Evolutionary conservation across 2,329 filamentous ascomycete genomes (phyloP).

Genomic region (Meredithiella fracta): DNA sequence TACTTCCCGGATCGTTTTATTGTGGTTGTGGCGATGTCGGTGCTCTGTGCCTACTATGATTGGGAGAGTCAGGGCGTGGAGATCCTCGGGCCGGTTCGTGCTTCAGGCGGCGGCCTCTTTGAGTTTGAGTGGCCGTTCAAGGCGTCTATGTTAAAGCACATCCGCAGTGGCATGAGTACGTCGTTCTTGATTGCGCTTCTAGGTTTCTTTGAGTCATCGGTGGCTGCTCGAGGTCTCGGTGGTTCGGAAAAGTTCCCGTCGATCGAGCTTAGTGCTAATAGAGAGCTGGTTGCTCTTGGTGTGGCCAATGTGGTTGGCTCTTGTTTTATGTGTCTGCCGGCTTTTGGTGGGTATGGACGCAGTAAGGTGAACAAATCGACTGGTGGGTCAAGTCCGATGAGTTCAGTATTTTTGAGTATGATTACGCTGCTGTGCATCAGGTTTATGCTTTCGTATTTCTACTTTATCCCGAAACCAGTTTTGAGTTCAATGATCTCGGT

Average conservation of each 20-base stretch:
- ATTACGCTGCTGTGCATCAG: constrained; percentile 69
- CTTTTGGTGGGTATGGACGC: constrained; percentile 88
- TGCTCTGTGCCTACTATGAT: constrained; percentile 57
- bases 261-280: constrained; percentile 74
- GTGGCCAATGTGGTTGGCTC: constrained; percentile 81
- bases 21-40: constrained; percentile 69
- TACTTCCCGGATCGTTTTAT: constrained; percentile 86
- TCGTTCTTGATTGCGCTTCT: constrained; percentile 85
- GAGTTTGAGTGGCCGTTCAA: constrained; percentile 76
- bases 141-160: constrained; percentile 58
- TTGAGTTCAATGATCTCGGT: constrained; percentile 88
- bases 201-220: constrained; percentile 96
- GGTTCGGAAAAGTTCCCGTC: constrained; percentile 53
- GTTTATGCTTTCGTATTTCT: constrained; percentile 78
- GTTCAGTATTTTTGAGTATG: constrained; percentile 68
- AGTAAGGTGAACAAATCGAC: constrained; percentile 92
- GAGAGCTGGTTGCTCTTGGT: constrained; percentile 83
- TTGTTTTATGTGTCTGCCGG: constrained; percentile 81
- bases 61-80: constrained; percentile 72
- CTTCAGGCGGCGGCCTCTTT: constrained; percentile 54
- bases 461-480: constrained; percentile 93
- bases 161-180: constrained; percentile 74
- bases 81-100: constrained; percentile 67
- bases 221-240: constrained; percentile 82
- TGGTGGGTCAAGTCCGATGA: constrained; percentile 85